Base-by-base conservation (phyloP, 371 early-diverging fungal species). In the Saksenaea vasiformis region DNA sequence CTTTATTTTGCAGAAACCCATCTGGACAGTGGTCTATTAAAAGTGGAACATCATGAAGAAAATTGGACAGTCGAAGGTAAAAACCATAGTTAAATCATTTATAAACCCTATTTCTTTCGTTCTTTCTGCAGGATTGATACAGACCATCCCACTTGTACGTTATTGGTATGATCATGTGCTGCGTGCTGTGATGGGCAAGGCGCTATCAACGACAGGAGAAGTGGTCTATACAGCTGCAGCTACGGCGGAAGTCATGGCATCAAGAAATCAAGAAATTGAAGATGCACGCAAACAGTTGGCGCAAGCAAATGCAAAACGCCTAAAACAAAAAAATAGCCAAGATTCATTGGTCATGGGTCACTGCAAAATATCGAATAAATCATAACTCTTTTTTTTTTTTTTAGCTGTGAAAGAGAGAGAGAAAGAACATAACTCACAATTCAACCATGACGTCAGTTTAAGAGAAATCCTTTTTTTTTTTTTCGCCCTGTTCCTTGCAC, bases 141-240 rank as follows among this genome's bases (percentile, higher is more conserved):
- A 82, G 55, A 76, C 85, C 31, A 69, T 85, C 55, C 88, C 88
- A 13, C 62, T 83, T 26, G 54, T 86, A 17, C 78, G 77, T 5
- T 81, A 75, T 71, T 87, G 88, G 88, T 86, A 87, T 65, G 85
- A 87, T 61, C 74, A 78, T 54, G 75, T 87, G 17, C 72, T 85
- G 11, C 74, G 86, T 57, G 74, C 78, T 17, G 79, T 78, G 57
- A 38, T 82, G 37, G 88, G 87, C 1, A 60, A 74, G 36, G 54
- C 86, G 1, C 37, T 87, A 59, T 74, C 81, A n/a, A 67, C 74
- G 0, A 76, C 83, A 2, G 88, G 88, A 17, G 79, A 79, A 34
- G 73, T 85, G 47, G 58, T 86, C 13, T 71, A 78, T 67, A 73
- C 84, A 2, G 87, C 87, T 3, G 65, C 72, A 28, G 77, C 71